These are phyloP conservation scores for Auricularia sp. DNA, from an alignment of 768 basidiomycete genomes.

Conservation along the genomic window DNA sequence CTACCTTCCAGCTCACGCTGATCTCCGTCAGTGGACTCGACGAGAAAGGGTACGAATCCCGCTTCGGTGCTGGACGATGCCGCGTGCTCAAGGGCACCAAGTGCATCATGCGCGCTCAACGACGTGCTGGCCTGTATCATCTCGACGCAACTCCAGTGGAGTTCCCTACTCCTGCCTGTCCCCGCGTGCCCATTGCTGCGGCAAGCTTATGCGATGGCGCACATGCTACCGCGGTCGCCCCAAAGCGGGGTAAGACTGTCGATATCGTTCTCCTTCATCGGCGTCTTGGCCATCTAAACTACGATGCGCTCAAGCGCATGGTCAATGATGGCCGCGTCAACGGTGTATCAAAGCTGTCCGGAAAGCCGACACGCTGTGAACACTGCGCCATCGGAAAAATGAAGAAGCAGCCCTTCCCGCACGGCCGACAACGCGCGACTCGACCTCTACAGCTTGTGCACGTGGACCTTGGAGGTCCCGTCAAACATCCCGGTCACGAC, in stretches of 20 bases:
- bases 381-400: constrained; percentile 13
- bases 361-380: constrained; percentile 13
- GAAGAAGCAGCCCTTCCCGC: constrained; percentile 11
- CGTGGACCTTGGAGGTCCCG: constrained; percentile 13
- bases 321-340: constrained; percentile 9
- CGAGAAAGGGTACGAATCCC: constrained; percentile 1
- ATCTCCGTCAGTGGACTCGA: constrained; percentile 10
- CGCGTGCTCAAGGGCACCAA: not conserved
- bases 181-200: not conserved
- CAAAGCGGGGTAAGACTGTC: not conserved
- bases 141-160: not conserved
- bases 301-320: constrained; percentile 7
- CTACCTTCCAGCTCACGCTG: constrained; percentile 8
- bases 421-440: not conserved
- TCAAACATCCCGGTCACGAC: constrained; percentile 5
- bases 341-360: constrained; percentile 8
- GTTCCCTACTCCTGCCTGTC: not conserved
- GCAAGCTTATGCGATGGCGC: not conserved
- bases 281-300: constrained; percentile 10
- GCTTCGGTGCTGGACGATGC: constrained; percentile 5
- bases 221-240: not conserved
- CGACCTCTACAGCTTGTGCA: constrained; percentile 10
- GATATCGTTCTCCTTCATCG: constrained; percentile 13
- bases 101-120: constrained; percentile 1
- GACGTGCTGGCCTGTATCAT: constrained; percentile 10